These are phyloP conservation scores for Globisporangium cystogenes DNA, from an alignment of 352 stramenopile species.

Conservation along the genomic window DNA sequence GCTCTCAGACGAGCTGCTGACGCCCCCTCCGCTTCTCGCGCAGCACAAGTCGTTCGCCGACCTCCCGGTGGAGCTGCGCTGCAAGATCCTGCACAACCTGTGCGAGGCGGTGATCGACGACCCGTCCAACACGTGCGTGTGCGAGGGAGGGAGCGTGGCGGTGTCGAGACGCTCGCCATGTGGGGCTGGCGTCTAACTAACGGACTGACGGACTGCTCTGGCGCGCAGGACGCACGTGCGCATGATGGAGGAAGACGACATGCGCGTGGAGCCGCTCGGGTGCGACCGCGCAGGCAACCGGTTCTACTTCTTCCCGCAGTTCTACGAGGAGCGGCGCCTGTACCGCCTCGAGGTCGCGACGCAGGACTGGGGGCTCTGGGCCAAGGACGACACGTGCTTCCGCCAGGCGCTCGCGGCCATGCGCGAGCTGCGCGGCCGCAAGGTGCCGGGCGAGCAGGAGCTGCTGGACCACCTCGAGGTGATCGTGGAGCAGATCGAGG, in stretches of 20 bases:
- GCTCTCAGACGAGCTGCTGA: conserved; percentile 1
- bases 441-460: conserved; percentile 66
- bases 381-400: conserved; percentile 66
- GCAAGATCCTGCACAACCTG: conserved; percentile 78
- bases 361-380: conserved; percentile 67
- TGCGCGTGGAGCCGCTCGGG: conserved; percentile 69
- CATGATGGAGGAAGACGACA: conserved; percentile 84
- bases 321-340: conserved; percentile 78
- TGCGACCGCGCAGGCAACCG: conserved; percentile 67
- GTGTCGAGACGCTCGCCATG: background rate
- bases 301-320: conserved; percentile 85
- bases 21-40: too few relatives aligned
- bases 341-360: conserved; percentile 53
- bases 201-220: too few relatives aligned
- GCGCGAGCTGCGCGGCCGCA: conserved; percentile 53
- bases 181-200: too few relatives aligned
- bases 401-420: conserved; percentile 47
- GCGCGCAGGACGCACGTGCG: conserved; percentile 81
- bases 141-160: background rate
- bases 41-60: conserved; percentile 76
- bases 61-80: conserved; percentile 61
- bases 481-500: conserved; percentile 74
- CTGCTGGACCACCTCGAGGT: conserved; percentile 74
- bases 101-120: conserved; percentile 81
- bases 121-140: conserved; percentile 58